These are phyloP conservation scores for Aspergillus arachidicola DNA, from an alignment of 2,329 filamentous ascomycete species.

Conservation along the genomic window DNA sequence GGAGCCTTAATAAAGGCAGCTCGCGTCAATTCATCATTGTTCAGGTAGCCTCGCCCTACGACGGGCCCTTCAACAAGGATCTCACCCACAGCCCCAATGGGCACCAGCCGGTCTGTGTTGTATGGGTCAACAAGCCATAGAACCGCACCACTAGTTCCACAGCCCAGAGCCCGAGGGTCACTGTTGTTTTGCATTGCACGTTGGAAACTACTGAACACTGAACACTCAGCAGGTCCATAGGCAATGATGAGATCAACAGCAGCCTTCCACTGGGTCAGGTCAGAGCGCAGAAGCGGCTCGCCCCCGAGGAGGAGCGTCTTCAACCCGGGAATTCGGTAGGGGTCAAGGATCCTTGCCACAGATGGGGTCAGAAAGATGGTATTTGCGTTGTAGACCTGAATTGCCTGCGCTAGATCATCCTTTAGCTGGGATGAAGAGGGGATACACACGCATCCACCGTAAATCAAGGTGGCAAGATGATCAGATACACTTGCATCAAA, in stretches of 20 bases:
- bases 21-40: constrained; percentile 24
- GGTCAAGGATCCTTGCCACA: not conserved
- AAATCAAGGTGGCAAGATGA: not conserved
- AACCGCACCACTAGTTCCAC: no score
- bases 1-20: constrained; percentile 27
- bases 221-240: not conserved
- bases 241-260: not conserved
- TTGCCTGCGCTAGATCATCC: not conserved
- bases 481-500: constrained; percentile 21
- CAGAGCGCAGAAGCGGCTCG: not conserved
- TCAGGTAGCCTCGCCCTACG: constrained; percentile 17
- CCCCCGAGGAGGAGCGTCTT: not conserved
- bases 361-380: not conserved
- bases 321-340: not conserved
- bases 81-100: not conserved
- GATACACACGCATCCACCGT: not conserved
- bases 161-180: not conserved
- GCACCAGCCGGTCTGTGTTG: not conserved
- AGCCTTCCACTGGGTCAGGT: not conserved
- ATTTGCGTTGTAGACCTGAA: not conserved
- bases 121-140: not conserved
- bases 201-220: not conserved
- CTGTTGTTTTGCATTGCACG: not conserved
- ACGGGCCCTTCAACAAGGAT: not conserved
- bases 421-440: not conserved